Evolutionary conservation across 2,329 filamentous ascomycete species (phyloP).

Genomic region (Dactylellina parvicollis): DNA sequence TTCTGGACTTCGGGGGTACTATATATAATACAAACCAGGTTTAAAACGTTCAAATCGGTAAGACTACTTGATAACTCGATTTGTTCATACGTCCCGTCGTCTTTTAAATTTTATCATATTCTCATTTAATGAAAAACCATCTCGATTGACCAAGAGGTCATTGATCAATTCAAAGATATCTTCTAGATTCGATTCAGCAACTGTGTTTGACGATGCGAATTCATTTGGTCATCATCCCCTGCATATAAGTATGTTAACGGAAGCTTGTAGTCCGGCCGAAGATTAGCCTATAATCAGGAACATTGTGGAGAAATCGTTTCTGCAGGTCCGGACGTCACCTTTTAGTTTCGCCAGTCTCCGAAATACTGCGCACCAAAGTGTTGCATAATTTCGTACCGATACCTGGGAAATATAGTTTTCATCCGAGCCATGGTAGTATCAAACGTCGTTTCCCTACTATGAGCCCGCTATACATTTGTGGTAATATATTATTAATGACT

Average conservation of each 20-base stretch:
- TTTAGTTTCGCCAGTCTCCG: constrained; percentile 38
- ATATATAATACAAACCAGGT: too few species aligned
- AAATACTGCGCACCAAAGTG: constrained; percentile 47
- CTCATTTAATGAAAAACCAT: too few species aligned
- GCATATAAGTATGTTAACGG: constrained; percentile 27
- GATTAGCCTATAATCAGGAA: constrained; percentile 40
- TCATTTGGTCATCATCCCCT: constrained; percentile 12
- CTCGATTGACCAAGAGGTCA: too few species aligned
- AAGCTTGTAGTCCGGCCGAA: constrained; percentile 53
- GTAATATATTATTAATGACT: too few species aligned
- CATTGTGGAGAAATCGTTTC: constrained; percentile 34
- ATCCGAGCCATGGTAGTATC: neutral
- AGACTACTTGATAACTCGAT: too few species aligned
- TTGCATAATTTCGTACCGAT: constrained; percentile 11
- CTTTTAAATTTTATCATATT: too few species aligned
- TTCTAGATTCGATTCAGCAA: neutral
- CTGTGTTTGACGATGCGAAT: neutral
- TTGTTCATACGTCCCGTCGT: too few species aligned
- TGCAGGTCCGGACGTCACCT: constrained; percentile 11
- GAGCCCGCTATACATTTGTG: too few species aligned
- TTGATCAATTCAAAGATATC: too few species aligned
- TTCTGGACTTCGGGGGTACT: too few species aligned
- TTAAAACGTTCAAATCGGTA: too few species aligned
- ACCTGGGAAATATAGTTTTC: neutral
- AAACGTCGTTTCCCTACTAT: neutral